Evolutionary conservation across 345 rosid genomes (phyloP).

Genomic region (Salix caprea): DNA sequence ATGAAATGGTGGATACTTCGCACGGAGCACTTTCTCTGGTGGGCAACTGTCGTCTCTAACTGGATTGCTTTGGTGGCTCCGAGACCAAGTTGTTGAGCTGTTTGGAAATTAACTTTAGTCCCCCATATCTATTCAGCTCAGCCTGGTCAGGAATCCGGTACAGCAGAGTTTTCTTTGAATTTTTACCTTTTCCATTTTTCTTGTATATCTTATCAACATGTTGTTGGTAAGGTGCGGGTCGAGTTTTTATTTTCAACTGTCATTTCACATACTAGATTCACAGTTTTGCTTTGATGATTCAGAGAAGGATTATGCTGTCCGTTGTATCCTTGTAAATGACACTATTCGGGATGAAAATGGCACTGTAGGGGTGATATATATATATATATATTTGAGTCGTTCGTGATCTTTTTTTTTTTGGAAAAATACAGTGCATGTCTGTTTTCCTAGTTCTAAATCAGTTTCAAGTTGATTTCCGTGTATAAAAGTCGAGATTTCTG

Average conservation of each 20-base stretch:
- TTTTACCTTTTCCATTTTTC: not conserved
- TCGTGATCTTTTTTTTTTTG: not conserved
- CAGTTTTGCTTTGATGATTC: constrained; percentile 17
- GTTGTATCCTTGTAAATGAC: constrained; percentile 28
- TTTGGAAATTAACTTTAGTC: not conserved
- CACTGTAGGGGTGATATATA: not conserved
- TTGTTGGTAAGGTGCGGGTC: constrained; percentile 6
- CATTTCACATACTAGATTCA: constrained; percentile 9
- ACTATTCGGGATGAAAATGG: constrained; percentile 2
- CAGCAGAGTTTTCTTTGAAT: not conserved
- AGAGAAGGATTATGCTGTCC: not conserved
- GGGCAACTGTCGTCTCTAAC: not conserved
- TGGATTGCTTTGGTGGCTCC: constrained; percentile 14
- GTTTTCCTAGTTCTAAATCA: not conserved
- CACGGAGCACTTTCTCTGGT: not conserved
- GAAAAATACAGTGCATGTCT: not conserved
- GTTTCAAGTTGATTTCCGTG: not conserved
- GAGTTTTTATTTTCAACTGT: not conserved
- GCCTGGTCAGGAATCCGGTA: constrained; percentile 5
- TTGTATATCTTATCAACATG: constrained; percentile 18
- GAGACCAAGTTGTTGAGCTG: constrained; percentile 8
- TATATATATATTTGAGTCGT: not conserved
- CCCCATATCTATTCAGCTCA: not conserved
- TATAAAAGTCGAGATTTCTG: not conserved
- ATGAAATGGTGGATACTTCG: not conserved